A percentile compares a stretch with the other conserved stretches of the same genome.
Conservation (phyloP, 495 filamentous ascomycete species). For the Lentithecium fluviatile region DNA sequence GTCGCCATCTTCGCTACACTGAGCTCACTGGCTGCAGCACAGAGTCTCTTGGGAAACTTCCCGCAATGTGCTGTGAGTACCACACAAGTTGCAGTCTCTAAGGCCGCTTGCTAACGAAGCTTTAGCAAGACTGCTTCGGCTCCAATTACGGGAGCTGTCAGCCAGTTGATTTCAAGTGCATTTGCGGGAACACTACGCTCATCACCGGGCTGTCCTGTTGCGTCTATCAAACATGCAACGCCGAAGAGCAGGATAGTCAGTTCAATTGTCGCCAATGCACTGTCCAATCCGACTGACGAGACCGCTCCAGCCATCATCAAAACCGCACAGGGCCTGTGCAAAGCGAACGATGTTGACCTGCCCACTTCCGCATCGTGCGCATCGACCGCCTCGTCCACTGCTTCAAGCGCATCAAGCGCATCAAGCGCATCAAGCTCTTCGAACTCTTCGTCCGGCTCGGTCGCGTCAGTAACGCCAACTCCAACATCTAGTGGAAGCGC, state of each 20-base stretch:
- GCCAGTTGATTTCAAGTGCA: conserved; percentile 59
- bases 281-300: background rate
- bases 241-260: conserved; percentile 57
- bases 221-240: conserved; percentile 54
- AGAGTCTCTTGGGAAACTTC: conserved; percentile 20
- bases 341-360: conserved; percentile 34
- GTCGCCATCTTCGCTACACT: conserved; percentile 20
- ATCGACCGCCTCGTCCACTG: conserved; percentile 5
- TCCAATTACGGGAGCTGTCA: conserved; percentile 54
- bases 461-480: conserved; percentile 2
- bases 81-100: background rate
- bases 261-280: background rate
- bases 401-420: conserved; percentile 4
- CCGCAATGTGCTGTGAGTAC: conserved; percentile 31
- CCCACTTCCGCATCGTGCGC: conserved; percentile 39
- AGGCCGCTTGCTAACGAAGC: background rate
- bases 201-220: conserved; percentile 67
- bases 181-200: conserved; percentile 62
- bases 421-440: conserved; percentile 19
- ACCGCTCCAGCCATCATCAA: conserved; percentile 49
- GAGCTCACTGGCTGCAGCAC: conserved; percentile 24
- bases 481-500: conserved; percentile 3
- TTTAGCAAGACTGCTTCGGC: conserved; percentile 37
- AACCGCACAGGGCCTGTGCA: conserved; percentile 54
- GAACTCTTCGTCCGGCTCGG: conserved; percentile 1